Evolutionary conservation across 2,329 filamentous ascomycete species (phyloP).

Genomic region (Penicillium brevicompactum): DNA sequence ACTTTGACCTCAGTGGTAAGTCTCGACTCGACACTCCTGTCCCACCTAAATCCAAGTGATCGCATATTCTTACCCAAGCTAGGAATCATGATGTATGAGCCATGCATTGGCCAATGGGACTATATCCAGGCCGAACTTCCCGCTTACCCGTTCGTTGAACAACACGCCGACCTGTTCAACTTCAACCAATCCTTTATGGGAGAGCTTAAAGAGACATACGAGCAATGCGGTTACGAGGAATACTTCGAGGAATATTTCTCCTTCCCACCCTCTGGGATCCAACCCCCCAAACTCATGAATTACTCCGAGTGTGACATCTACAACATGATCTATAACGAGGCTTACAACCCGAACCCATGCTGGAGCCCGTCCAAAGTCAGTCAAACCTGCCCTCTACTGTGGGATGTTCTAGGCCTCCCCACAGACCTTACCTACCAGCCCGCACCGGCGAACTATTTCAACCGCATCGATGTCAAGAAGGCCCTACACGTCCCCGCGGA

Average conservation of each 20-base stretch:
- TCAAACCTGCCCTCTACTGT: constrained; percentile 69
- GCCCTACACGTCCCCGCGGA: constrained; percentile 63
- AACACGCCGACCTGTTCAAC: constrained; percentile 47
- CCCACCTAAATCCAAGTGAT: not conserved
- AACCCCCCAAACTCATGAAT: constrained; percentile 63
- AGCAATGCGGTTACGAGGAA: constrained; percentile 49
- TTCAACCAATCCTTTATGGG: constrained; percentile 48
- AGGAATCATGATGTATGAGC: constrained; percentile 70
- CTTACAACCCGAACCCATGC: constrained; percentile 68
- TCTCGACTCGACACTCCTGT: not conserved
- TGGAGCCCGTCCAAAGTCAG: constrained; percentile 76
- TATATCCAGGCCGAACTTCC: constrained; percentile 38
- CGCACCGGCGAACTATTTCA: constrained; percentile 65
- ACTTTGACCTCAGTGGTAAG: constrained; percentile 67
- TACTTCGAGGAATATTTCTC: constrained; percentile 55
- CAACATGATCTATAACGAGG: constrained; percentile 57
- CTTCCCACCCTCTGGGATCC: constrained; percentile 45
- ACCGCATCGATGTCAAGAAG: constrained; percentile 68
- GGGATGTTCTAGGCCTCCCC: constrained; percentile 70
- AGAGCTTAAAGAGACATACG: constrained; percentile 42
- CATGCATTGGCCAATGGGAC: constrained; percentile 52
- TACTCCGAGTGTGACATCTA: constrained; percentile 61
- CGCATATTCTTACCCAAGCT: constrained; percentile 1
- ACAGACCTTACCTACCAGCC: constrained; percentile 58
- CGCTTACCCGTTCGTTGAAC: constrained; percentile 45